phyloP scores from a whole-genome alignment of 148 eudicot genomes.

The Tetragonia tetragonoides region DNA sequence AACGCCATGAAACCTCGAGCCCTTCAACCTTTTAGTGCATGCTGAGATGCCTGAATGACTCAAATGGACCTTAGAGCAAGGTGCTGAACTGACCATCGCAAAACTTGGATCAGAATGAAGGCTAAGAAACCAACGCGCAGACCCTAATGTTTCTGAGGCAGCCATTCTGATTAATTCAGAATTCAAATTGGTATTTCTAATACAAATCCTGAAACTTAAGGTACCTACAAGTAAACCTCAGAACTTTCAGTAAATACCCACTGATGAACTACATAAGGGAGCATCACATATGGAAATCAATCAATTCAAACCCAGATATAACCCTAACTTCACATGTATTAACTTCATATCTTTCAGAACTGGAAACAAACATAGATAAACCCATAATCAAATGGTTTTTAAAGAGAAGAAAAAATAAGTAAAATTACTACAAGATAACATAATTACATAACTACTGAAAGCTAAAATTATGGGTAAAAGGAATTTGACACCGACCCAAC shows the following conservation, averaged over 20 bases:
- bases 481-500: background rate
- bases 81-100: background rate
- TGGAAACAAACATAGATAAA: no score
- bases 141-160: conserved; percentile 20
- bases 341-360: background rate
- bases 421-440: background rate
- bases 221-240: conserved; percentile 19
- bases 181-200: conserved; percentile 8
- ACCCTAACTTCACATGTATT: background rate
- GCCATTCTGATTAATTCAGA: conserved; percentile 20
- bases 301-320: background rate
- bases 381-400: no score
- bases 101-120: conserved; percentile 10
- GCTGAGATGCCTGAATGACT: conserved; percentile 3
- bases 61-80: conserved; percentile 7
- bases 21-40: conserved; percentile 13
- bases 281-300: background rate
- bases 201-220: background rate
- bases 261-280: background rate
- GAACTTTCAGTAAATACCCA: conserved; percentile 10
- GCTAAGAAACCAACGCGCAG: conserved; percentile 15
- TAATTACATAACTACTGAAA: background rate
- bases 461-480: background rate
- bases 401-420: background rate
- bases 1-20: background rate